phyloP scores from a whole-genome alignment of 2,329 filamentous ascomycete species.

The Botrytis tulipae region DNA sequence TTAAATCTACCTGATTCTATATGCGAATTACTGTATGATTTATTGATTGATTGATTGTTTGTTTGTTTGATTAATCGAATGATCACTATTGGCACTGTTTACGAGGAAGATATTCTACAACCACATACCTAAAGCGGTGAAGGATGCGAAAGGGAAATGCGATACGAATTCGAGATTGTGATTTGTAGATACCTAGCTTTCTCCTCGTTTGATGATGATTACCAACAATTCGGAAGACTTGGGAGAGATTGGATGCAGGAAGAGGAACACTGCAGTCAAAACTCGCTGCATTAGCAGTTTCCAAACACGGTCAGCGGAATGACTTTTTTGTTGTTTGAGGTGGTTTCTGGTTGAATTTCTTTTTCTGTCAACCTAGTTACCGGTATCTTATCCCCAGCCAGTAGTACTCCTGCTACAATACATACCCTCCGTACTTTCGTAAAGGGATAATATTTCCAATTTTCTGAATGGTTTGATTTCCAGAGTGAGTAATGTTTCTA shows the following conservation, averaged over 20 bases:
- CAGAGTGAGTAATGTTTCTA: constrained; percentile 15
- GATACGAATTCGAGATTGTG: not conserved
- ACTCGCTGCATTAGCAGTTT: not conserved
- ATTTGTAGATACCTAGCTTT: not conserved
- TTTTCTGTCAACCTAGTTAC: not conserved
- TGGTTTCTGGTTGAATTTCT: not conserved
- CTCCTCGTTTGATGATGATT: constrained; percentile 10
- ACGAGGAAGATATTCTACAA: not conserved
- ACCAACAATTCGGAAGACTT: constrained; percentile 11
- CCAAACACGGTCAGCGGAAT: not conserved
- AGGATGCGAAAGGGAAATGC: constrained; percentile 7
- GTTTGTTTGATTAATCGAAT: not conserved
- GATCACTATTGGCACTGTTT: not conserved
- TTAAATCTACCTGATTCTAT: not conserved
- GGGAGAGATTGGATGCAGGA: constrained; percentile 12
- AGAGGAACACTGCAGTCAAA: not conserved
- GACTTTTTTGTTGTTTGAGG: not conserved
- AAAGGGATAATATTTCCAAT: not conserved
- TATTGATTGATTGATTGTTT: not conserved
- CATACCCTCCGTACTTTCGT: not conserved
- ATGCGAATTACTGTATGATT: not conserved
- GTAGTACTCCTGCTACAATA: not conserved
- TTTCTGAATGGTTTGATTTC: not conserved
- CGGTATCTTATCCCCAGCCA: constrained; percentile 2
- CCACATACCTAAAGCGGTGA: not conserved